Percentiles rank a stretch among this genome's conserved stretches.
phyloP scores from a whole-genome alignment of 2,329 filamentous ascomycete species.

The Daldinia sp. region DNA sequence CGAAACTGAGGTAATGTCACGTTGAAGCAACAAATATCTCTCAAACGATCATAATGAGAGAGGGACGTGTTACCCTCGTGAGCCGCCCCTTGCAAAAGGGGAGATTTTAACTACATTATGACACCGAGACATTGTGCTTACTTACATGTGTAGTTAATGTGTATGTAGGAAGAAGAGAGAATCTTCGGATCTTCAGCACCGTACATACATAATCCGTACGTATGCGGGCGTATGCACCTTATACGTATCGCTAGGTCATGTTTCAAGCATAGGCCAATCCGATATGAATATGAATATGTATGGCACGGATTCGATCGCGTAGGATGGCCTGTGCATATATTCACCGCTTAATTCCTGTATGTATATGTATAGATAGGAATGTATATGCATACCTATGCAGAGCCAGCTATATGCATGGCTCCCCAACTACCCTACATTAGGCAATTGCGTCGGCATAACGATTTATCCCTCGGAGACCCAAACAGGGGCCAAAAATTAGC shows the following conservation, averaged over 20 bases:
- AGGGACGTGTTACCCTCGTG: not conserved
- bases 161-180: slow-evolving; percentile 1
- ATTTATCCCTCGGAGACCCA: too few relatives aligned
- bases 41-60: not conserved
- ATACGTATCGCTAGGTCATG: slow-evolving; percentile 18
- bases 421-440: slow-evolving; percentile 26
- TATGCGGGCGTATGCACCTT: not conserved
- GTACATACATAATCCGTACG: too few relatives aligned
- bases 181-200: slow-evolving; percentile 17
- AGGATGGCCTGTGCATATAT: slow-evolving; percentile 32
- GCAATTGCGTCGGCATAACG: slow-evolving; percentile 1
- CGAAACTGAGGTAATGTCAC: not conserved
- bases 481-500: too few relatives aligned
- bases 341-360: slow-evolving; percentile 38
- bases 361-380: too few relatives aligned
- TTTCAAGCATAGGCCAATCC: slow-evolving; percentile 37
- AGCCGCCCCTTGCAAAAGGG: not conserved
- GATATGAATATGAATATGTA: slow-evolving; percentile 22
- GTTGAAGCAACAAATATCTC: not conserved
- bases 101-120: not conserved
- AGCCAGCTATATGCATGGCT: slow-evolving; percentile 7
- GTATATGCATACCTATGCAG: slow-evolving; percentile 14
- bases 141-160: not conserved
- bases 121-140: slow-evolving; percentile 13
- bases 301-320: slow-evolving; percentile 17